phyloP scores from a whole-genome alignment of 257 asterid genomes.

The Primulina huaijiensis region DNA sequence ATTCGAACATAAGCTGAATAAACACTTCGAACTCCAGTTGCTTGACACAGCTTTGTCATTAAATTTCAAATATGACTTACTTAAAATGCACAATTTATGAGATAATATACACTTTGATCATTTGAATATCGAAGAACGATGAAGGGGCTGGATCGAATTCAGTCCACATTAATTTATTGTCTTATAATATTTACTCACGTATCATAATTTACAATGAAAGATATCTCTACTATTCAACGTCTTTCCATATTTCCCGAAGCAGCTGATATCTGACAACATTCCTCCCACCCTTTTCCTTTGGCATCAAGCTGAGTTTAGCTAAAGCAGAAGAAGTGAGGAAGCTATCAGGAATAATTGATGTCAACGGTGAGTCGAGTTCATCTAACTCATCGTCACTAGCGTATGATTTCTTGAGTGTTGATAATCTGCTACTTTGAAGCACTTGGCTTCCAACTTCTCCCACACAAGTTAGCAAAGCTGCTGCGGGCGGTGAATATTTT shows the following conservation, averaged over 20 bases:
- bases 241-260: constrained; percentile 66
- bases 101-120: constrained; percentile 5
- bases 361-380: constrained; percentile 70
- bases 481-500: constrained; percentile 65
- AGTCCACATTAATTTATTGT: neutral
- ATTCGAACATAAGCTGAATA: constrained; percentile 7
- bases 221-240: constrained; percentile 20
- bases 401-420: constrained; percentile 55
- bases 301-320: constrained; percentile 42
- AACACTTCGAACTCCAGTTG: constrained; percentile 10
- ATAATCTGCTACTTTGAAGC: constrained; percentile 42
- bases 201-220: neutral
- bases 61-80: neutral
- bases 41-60: constrained; percentile 12
- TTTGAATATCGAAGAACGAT: constrained; percentile 4
- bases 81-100: constrained; percentile 14
- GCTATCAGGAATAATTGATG: constrained; percentile 56
- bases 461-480: constrained; percentile 48
- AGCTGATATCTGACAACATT: constrained; percentile 62
- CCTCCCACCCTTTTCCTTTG: constrained; percentile 52
- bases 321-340: constrained; percentile 43
- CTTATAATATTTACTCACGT: neutral
- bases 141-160: neutral
- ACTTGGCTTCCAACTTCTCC: constrained; percentile 59
- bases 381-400: constrained; percentile 83